Base-by-base conservation (phyloP, 371 early-diverging fungal genomes). In the Mortierella sp. region DNA sequence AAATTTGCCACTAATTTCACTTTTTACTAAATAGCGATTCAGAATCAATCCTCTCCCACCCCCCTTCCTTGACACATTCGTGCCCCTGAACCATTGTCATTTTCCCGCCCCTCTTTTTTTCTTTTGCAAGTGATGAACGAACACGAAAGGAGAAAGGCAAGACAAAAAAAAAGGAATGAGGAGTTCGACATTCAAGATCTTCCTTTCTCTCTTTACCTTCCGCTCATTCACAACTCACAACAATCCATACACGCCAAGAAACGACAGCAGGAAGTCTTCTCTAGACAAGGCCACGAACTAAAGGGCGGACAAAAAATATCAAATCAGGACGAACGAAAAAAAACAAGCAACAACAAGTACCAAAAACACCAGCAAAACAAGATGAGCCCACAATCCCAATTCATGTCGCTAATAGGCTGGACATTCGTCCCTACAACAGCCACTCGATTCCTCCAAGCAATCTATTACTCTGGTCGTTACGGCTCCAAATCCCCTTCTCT, bases 371-470 rank as follows among this genome's bases (percentile, higher is more conserved):
- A 11, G 3, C 7, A 45, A 14, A 38, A 71, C 4, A 47, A 16
- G 8, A 52, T 50, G 73, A 73, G 34, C 19, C 54, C 34, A 31
- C 24, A 44, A 54, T 58, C 38, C 10, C 58, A 45, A 65, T 50
- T 47, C 48, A 24, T 34, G 13, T 78, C 47, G 6, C 60, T 72
- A 8, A 44, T 60, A 1, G 63, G 58, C 42, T 72, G 78, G 78
- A 7, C 45, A n/a, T 72, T 78, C 55, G 1, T 78, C 52, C 78
- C 72, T 7, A 13, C 73, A n/a, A 28, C 63, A 24, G 9, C 57
- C 26, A 14, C 72, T 47, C 72, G 71, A n/a, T 7, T 58, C 14
- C 48, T 72, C n/a, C 78, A 72, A 47, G 3, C 10, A 19, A 19
- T 31, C 26, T 78, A 72, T 52, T 72, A 72, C 63, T 6, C 60